phyloP scores from a whole-genome alignment of 2,329 filamentous ascomycete genomes.

The Talaromyces sp. region DNA sequence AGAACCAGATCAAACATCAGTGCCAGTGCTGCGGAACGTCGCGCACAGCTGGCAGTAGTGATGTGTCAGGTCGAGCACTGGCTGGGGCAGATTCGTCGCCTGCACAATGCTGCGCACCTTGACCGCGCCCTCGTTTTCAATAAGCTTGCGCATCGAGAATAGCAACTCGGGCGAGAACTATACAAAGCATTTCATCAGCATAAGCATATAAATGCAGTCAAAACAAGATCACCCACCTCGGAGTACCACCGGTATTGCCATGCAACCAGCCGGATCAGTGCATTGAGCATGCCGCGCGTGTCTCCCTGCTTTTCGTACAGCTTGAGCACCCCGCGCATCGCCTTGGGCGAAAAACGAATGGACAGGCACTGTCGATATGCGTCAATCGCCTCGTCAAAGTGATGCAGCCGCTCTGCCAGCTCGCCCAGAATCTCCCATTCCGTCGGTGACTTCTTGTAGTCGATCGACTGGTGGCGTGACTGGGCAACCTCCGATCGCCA shows the following conservation, averaged over 20 bases:
- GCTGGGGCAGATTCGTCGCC: slow-evolving; percentile 87
- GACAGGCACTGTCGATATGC: slow-evolving; percentile 85
- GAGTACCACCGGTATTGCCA: slow-evolving; percentile 99
- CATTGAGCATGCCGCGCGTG: slow-evolving; percentile 73
- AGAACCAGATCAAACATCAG: slow-evolving; percentile 61
- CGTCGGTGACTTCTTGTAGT: slow-evolving; percentile 94
- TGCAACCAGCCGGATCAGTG: slow-evolving; percentile 85
- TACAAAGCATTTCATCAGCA: slow-evolving; percentile 14
- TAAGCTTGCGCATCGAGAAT: slow-evolving; percentile 81
- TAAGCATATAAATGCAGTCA: neutral
- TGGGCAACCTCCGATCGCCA: slow-evolving; percentile 98
- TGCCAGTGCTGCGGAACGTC: slow-evolving; percentile 90
- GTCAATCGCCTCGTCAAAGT: slow-evolving; percentile 85
- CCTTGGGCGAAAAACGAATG: slow-evolving; percentile 89
- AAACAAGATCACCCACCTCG: slow-evolving; percentile 55
- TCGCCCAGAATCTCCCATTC: slow-evolving; percentile 98
- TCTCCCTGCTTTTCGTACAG: slow-evolving; percentile 74
- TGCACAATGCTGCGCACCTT: slow-evolving; percentile 97
- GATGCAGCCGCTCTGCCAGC: slow-evolving; percentile 86
- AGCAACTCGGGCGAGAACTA: slow-evolving; percentile 88
- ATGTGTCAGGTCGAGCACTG: slow-evolving; percentile 89
- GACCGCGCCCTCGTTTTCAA: slow-evolving; percentile 95
- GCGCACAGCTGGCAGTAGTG: slow-evolving; percentile 94
- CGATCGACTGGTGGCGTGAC: slow-evolving; percentile 84
- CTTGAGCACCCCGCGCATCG: slow-evolving; percentile 77